Evolutionary conservation across 148 eudicot genomes (phyloP).

Genomic region (Bassia scoparia): DNA sequence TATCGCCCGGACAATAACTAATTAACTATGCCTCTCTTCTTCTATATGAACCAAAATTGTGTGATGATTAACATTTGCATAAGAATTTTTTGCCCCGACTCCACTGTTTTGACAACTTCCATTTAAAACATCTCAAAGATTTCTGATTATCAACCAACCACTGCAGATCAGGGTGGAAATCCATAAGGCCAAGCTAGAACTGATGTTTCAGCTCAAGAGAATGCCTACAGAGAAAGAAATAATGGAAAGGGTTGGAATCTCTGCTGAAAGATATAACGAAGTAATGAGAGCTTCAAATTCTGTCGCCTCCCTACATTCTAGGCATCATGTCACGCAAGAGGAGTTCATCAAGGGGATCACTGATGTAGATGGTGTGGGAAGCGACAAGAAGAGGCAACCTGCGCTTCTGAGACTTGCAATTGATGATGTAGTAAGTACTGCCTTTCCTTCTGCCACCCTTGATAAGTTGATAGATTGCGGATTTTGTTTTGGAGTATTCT

Average conservation of each 20-base stretch:
- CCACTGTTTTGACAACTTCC: neutral
- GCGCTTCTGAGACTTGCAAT: constrained; percentile 94
- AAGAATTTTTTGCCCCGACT: neutral
- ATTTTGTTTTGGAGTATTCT: neutral
- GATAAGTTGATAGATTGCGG: neutral
- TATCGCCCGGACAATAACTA: neutral
- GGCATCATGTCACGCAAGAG: constrained; percentile 59
- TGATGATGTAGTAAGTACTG: constrained; percentile 79
- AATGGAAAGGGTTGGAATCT: constrained; percentile 53
- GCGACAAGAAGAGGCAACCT: constrained; percentile 67
- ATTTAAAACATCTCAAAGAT: neutral
- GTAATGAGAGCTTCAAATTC: constrained; percentile 74
- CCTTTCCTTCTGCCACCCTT: neutral
- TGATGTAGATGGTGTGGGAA: constrained; percentile 61
- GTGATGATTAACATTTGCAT: neutral
- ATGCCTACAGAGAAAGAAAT: constrained; percentile 79
- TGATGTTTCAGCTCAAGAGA: constrained; percentile 64
- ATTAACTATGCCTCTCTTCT: neutral
- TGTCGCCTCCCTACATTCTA: constrained; percentile 54
- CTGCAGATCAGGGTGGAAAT: constrained; percentile 78
- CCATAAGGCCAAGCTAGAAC: constrained; percentile 60
- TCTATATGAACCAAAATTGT: neutral
- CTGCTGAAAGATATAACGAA: constrained; percentile 66
- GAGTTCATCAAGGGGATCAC: constrained; percentile 64
- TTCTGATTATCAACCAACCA: neutral